These are phyloP conservation scores for Typha latifolia DNA, from an alignment of 176 grass and related monocot species.

Conservation along the genomic window DNA sequence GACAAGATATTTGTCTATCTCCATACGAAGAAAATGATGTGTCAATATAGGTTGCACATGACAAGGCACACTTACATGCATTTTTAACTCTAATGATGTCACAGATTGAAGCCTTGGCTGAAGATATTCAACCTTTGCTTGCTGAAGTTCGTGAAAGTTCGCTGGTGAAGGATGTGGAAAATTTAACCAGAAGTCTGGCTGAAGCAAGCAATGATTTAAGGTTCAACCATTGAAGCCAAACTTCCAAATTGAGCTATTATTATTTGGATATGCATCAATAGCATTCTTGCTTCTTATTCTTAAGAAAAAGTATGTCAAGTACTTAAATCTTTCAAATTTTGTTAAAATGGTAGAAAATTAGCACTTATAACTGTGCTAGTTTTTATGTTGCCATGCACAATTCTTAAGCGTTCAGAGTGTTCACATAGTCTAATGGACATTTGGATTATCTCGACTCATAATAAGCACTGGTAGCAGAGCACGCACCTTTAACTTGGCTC, in stretches of 20 bases:
- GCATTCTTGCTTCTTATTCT: background rate
- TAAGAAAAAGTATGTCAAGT: background rate
- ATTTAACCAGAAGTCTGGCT: conserved; percentile 75
- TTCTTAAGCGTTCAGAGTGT: too few relatives aligned
- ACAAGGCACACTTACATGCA: conserved; percentile 1
- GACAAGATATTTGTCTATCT: background rate
- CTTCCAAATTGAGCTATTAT: too few relatives aligned
- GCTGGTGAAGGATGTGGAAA: conserved; percentile 87
- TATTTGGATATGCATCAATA: background rate
- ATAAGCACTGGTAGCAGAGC: too few relatives aligned
- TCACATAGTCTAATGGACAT: too few relatives aligned
- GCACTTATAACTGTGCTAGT: background rate
- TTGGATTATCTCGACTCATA: too few relatives aligned
- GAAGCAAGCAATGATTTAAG: conserved; percentile 77
- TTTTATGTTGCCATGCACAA: too few relatives aligned
- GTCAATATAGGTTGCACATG: background rate
- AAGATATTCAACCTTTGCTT: conserved; percentile 85
- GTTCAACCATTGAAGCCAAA: conserved; percentile 10
- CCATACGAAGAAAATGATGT: background rate
- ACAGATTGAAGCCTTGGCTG: conserved; percentile 90
- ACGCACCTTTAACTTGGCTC: too few relatives aligned
- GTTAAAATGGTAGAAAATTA: background rate
- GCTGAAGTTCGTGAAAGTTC: conserved; percentile 58
- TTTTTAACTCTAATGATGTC: conserved; percentile 43
- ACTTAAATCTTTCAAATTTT: background rate